phyloP scores from a whole-genome alignment of 164 flowering plant species.

The Malania oleifera region DNA sequence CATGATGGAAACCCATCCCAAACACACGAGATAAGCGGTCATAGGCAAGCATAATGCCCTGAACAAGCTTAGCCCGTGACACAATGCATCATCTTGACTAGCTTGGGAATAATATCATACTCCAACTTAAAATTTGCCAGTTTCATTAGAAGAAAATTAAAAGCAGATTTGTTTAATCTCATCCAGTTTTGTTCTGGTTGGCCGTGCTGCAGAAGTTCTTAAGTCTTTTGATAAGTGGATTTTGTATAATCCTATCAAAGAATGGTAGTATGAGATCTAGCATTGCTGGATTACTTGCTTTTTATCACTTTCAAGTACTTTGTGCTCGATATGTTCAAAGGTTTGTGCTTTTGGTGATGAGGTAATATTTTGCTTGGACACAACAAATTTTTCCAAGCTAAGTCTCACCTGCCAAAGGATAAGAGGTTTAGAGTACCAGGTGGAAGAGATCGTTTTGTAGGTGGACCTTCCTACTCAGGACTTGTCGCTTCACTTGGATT shows the following conservation, averaged over 20 bases:
- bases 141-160: slow-evolving; percentile 40
- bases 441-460: slow-evolving; percentile 22
- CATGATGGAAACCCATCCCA: too few species aligned
- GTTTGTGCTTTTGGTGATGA: slow-evolving; percentile 29
- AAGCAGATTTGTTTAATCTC: slow-evolving; percentile 35
- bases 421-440: slow-evolving; percentile 29
- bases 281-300: slow-evolving; percentile 30
- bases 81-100: slow-evolving; percentile 46
- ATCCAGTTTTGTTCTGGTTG: slow-evolving; percentile 20
- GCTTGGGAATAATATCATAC: slow-evolving; percentile 32
- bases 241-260: slow-evolving; percentile 33
- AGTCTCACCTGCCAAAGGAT: slow-evolving; percentile 51
- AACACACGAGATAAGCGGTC: too few species aligned
- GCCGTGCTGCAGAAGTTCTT: slow-evolving; percentile 23
- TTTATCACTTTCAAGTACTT: slow-evolving; percentile 23
- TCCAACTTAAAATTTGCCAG: slow-evolving; percentile 35
- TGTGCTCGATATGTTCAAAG: slow-evolving; percentile 33
- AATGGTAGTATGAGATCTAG: slow-evolving; percentile 43
- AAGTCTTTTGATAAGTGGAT: slow-evolving; percentile 33
- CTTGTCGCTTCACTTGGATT: too few species aligned
- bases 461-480: slow-evolving; percentile 29
- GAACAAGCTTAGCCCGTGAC: too few species aligned
- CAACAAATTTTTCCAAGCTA: slow-evolving; percentile 32
- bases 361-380: slow-evolving; percentile 18
- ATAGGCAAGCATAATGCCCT: too few species aligned